Percentiles rank a stretch among this genome's conserved stretches.
phyloP scores from a whole-genome alignment of 768 basidiomycete species.

The Rhodotorula toruloides region DNA sequence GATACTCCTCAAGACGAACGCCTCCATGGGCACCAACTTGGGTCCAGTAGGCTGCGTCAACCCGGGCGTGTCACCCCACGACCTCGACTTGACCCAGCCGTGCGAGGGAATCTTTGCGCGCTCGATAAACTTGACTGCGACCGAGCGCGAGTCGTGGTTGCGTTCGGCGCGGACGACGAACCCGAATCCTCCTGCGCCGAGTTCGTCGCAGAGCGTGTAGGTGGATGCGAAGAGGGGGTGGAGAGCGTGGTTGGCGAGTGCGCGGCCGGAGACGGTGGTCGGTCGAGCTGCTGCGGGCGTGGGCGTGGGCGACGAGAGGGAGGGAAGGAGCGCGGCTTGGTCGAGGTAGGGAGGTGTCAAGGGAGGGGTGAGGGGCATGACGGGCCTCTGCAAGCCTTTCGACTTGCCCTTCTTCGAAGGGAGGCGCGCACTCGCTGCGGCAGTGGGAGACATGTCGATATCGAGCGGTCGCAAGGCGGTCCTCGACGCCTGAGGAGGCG shows the following conservation, averaged over 20 bases:
- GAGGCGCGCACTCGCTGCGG: slow-evolving; percentile 3
- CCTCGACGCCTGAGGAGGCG: slow-evolving; percentile 13
- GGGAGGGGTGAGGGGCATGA: slow-evolving; percentile 34
- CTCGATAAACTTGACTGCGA: slow-evolving; percentile 89
- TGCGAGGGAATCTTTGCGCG: slow-evolving; percentile 46
- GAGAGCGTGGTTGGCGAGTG: slow-evolving; percentile 32
- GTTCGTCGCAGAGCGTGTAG: slow-evolving; percentile 47
- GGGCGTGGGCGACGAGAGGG: neutral
- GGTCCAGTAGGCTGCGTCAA: slow-evolving; percentile 24
- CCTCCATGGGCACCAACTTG: slow-evolving; percentile 65
- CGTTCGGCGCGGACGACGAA: slow-evolving; percentile 85
- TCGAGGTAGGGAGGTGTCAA: slow-evolving; percentile 30
- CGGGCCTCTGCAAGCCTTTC: slow-evolving; percentile 7
- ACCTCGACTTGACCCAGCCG: slow-evolving; percentile 43
- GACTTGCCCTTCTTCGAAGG: slow-evolving; percentile 18
- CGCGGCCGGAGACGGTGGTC: slow-evolving; percentile 19
- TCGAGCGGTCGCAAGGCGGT: neutral
- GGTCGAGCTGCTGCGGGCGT: neutral
- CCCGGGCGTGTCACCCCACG: slow-evolving; percentile 27
- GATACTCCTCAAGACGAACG: slow-evolving; percentile 66
- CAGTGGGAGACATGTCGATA: slow-evolving; percentile 10
- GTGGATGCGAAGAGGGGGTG: slow-evolving; percentile 42
- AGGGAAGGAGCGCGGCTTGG: neutral
- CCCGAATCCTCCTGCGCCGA: slow-evolving; percentile 88
- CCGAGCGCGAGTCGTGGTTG: slow-evolving; percentile 59